Evolutionary conservation across 2,329 filamentous ascomycete species (phyloP), one percentile per base, ranked within the genome.

Genomic region (Pseudomassariella vexata): DNA sequence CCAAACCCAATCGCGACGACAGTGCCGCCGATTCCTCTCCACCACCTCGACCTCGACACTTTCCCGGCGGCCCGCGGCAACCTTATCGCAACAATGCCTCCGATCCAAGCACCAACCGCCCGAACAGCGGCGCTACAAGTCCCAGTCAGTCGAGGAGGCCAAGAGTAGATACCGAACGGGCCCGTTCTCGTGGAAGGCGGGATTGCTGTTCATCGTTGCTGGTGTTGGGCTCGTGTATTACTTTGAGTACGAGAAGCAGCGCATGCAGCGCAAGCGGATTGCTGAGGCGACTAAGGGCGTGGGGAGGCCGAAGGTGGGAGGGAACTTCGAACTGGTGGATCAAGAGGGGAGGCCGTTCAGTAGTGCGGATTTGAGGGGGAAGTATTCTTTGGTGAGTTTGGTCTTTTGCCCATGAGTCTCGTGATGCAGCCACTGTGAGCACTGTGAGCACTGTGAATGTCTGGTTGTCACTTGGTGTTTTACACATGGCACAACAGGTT

Each of bases 181-280:
- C 35, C 92, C 92, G 19, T 96, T 98, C 66, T 95, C 89, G 33
- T 89, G 85, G 78, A 90, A 87, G 62, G 83, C 90, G 19, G 90
- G 87, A 12, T 47, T 88, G 30, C 71, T 98, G 42, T 96, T 98
- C 65, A 70, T 96, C 43, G 55, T 73, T 28, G 83, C 88, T 3
- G 88, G 85, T 47, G 79, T 66, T 9, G 82, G 78, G 18, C 70
- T 98, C 50, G 79, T 88, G 39, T 76, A 85, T 62, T 98, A 96
- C 59, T 96, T 98, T 62, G 86, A 89, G 51, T 78, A 80, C 49
- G 92, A 98, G 61, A 96, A 96, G 68, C 78, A 78, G 48, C 82
- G 92, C 51, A 82, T 98, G 78, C 81, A 92, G 55, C 77, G 89
- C 41, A 85, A 89, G 66, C 76, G 88, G 35, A 77, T 95, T 46